A percentile compares a stretch with the other conserved stretches of the same genome.
Conservation (phyloP, 2,329 filamentous ascomycete species). For the Microthyrium microscopicum region DNA sequence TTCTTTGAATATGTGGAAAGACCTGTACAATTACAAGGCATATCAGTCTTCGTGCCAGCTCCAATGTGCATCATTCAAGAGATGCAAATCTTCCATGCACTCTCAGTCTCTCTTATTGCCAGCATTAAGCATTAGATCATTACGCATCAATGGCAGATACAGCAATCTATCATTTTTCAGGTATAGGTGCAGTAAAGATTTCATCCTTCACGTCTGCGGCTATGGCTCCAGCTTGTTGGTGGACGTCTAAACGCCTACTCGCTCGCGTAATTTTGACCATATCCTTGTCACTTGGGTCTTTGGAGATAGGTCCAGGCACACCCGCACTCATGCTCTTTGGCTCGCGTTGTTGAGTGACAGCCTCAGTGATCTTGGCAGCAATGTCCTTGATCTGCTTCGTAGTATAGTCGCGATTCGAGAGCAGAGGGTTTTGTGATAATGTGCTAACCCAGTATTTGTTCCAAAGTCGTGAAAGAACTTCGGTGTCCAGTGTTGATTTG, state of each 20-base stretch:
- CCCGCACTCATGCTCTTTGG: slow-evolving; percentile 17
- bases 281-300: slow-evolving; percentile 25
- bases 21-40: no score
- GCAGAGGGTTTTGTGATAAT: slow-evolving; percentile 73
- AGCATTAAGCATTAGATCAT: no score
- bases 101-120: no score
- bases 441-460: slow-evolving; percentile 99
- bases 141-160: no score
- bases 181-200: no score
- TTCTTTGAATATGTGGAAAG: no score
- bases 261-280: slow-evolving; percentile 45
- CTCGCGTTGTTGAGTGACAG: slow-evolving; percentile 30
- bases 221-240: slow-evolving; percentile 46
- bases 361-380: slow-evolving; percentile 61
- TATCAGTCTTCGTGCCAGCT: no score
- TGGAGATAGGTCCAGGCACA: slow-evolving; percentile 13
- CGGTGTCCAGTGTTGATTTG: slow-evolving; percentile 79
- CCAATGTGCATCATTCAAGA: no score
- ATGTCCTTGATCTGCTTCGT: slow-evolving; percentile 87
- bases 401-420: slow-evolving; percentile 83
- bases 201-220: slow-evolving; percentile 46
- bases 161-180: no score
- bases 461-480: slow-evolving; percentile 79
- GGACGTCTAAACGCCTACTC: slow-evolving; percentile 42
- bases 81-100: no score